Evolutionary conservation across 768 basidiomycete species (phyloP).

Genomic region (Sistotremastrum niveocremeum): DNA sequence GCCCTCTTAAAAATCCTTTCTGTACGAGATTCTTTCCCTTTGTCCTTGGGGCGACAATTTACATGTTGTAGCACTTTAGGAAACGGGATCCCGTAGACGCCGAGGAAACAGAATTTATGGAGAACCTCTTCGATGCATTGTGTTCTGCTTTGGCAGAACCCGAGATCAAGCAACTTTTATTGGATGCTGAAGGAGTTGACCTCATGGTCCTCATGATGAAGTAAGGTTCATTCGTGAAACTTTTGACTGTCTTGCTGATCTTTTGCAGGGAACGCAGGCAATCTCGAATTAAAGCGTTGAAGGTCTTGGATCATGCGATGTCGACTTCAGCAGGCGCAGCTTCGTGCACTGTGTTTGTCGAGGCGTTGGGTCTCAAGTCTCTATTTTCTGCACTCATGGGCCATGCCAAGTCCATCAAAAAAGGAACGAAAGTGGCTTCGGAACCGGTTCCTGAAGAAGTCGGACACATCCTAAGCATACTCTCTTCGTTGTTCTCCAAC

Average conservation of each 20-base stretch:
- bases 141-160: slow-evolving; percentile 78
- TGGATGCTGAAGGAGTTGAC: slow-evolving; percentile 88
- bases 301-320: slow-evolving; percentile 83
- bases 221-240: slow-evolving; percentile 28
- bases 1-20: slow-evolving; percentile 60
- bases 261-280: slow-evolving; percentile 62
- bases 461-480: slow-evolving; percentile 77
- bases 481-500: slow-evolving; percentile 78
- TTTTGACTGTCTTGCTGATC: slow-evolving; percentile 3
- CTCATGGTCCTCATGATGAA: slow-evolving; percentile 98
- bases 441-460: slow-evolving; percentile 60
- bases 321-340: slow-evolving; percentile 57
- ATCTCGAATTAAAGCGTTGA: slow-evolving; percentile 73
- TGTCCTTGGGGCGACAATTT: slow-evolving; percentile 7
- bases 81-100: slow-evolving; percentile 69
- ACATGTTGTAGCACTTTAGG: slow-evolving; percentile 59
- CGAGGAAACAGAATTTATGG: slow-evolving; percentile 96
- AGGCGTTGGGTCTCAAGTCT: slow-evolving; percentile 76
- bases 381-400: slow-evolving; percentile 90
- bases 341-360: slow-evolving; percentile 76
- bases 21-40: slow-evolving; percentile 32
- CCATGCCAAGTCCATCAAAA: slow-evolving; percentile 60
- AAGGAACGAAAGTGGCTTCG: slow-evolving; percentile 40
- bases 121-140: slow-evolving; percentile 83
- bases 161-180: slow-evolving; percentile 65